Conservation (phyloP, 305 asterid genomes). For the Fraxinus albicans region DNA sequence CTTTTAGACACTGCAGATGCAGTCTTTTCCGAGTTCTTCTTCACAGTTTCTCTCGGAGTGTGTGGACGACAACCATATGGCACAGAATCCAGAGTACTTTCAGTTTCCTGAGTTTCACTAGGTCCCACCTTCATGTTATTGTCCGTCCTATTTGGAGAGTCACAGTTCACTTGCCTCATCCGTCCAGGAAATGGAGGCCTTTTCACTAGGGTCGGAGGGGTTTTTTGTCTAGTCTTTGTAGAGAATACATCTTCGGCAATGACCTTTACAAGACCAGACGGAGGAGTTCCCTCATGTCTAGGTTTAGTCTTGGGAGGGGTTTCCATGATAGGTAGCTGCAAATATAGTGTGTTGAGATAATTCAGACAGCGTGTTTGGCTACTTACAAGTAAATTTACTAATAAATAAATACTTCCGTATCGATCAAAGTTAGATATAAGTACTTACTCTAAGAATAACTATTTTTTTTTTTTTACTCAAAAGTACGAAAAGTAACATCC, state of each 20-base stretch:
- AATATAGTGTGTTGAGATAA: slow-evolving; percentile 10
- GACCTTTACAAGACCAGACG: slow-evolving; percentile 48
- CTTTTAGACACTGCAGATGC: slow-evolving; percentile 42
- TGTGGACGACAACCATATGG: slow-evolving; percentile 10
- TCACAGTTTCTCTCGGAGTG: slow-evolving; percentile 37
- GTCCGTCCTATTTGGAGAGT: slow-evolving; percentile 33
- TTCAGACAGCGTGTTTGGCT: not conserved
- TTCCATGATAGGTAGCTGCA: slow-evolving; percentile 61
- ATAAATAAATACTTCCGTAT: not conserved
- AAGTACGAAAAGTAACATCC: not conserved
- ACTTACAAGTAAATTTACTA: not conserved
- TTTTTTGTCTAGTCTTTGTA: slow-evolving; percentile 51
- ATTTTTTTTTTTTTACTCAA: not conserved
- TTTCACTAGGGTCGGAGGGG: slow-evolving; percentile 57
- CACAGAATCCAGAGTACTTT: slow-evolving; percentile 26
- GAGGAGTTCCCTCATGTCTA: slow-evolving; percentile 61
- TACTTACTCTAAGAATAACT: not conserved
- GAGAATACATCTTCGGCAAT: slow-evolving; percentile 54
- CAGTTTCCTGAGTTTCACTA: slow-evolving; percentile 42
- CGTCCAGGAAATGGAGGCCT: slow-evolving; percentile 59
- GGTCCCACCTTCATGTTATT: slow-evolving; percentile 31
- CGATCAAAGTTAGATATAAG: not conserved
- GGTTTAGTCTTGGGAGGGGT: slow-evolving; percentile 67
- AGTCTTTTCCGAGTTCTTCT: slow-evolving; percentile 42
- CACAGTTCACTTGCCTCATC: slow-evolving; percentile 41